phyloP scores from a whole-genome alignment of 106 monocot species.

The Platanthera zijinensis region DNA sequence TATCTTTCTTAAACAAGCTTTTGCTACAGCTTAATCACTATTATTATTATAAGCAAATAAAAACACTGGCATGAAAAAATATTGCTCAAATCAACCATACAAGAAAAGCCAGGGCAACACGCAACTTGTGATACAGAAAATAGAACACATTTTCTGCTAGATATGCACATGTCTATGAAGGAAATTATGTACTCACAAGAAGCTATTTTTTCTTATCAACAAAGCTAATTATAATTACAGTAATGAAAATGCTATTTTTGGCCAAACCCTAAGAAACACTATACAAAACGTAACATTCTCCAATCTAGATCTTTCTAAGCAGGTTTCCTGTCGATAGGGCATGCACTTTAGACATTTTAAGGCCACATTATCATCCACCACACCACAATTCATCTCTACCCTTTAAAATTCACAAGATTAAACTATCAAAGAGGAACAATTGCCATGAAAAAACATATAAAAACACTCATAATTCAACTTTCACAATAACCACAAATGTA shows the following conservation, averaged over 20 bases:
- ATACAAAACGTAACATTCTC: not conserved
- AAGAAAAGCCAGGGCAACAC: not conserved
- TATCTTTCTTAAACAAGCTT: not conserved
- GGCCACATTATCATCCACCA: too few relatives aligned
- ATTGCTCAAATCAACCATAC: not conserved
- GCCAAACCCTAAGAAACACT: too few relatives aligned
- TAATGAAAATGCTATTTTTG: too few relatives aligned
- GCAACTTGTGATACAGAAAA: not conserved
- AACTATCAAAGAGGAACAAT: not conserved
- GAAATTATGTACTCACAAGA: too few relatives aligned
- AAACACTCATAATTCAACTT: not conserved
- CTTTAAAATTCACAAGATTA: not conserved
- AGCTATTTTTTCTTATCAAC: too few relatives aligned
- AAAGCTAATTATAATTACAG: too few relatives aligned
- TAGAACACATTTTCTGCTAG: too few relatives aligned
- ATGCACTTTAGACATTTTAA: too few relatives aligned
- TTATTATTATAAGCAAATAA: not conserved
- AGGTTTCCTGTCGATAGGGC: too few relatives aligned
- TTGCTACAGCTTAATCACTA: not conserved
- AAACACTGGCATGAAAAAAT: not conserved
- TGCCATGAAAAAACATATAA: not conserved
- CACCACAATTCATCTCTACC: not conserved
- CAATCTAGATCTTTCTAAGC: too few relatives aligned
- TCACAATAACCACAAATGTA: not conserved
- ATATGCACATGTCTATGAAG: too few relatives aligned